Evolutionary conservation across 441 rosid genomes (phyloP).

Genomic region (Eutrema salsugineum): DNA sequence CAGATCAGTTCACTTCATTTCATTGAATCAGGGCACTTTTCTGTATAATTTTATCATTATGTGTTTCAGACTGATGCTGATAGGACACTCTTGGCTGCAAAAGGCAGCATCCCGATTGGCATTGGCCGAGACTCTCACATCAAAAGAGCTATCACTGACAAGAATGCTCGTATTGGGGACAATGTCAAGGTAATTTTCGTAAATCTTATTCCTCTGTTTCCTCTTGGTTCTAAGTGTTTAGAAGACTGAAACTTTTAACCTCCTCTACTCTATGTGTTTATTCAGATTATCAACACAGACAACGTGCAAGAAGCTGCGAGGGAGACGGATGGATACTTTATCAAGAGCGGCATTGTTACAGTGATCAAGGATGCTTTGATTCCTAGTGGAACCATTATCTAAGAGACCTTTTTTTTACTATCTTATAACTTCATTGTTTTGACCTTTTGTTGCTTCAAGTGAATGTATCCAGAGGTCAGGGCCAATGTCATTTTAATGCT

Average conservation of each 20-base stretch:
- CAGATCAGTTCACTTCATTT: background rate
- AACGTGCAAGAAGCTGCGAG: constrained; percentile 92
- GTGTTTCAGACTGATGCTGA: constrained; percentile 82
- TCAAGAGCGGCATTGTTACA: constrained; percentile 93
- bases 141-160: constrained; percentile 93
- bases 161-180: constrained; percentile 89
- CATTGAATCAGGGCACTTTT: background rate
- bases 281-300: constrained; percentile 72
- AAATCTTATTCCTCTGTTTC: background rate
- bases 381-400: constrained; percentile 83
- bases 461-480: constrained; percentile 3
- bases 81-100: constrained; percentile 82
- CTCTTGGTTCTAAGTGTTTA: background rate
- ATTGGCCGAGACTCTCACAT: constrained; percentile 82
- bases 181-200: constrained; percentile 57
- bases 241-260: background rate
- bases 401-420: background rate
- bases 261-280: background rate
- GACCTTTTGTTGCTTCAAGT: background rate
- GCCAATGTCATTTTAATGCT: background rate
- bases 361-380: constrained; percentile 92
- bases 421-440: background rate
- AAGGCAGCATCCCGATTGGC: constrained; percentile 94
- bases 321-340: constrained; percentile 94
- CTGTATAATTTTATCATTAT: background rate